Conservation (phyloP, 345 rosid species). For the Gossypium anomalum region DNA sequence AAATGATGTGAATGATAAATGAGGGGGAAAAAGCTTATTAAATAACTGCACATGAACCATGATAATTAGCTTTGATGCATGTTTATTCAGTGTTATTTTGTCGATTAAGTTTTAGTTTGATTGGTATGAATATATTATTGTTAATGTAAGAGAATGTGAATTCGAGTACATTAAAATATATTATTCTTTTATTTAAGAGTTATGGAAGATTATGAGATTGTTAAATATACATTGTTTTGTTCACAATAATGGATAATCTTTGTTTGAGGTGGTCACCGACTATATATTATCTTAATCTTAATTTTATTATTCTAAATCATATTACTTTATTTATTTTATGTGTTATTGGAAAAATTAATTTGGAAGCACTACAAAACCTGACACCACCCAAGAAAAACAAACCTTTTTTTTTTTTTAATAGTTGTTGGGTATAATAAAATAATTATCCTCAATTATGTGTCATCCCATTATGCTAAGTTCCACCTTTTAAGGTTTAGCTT, state of each 20-base stretch:
- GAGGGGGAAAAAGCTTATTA: too few relatives aligned
- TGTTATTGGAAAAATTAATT: neutral
- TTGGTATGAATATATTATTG: too few relatives aligned
- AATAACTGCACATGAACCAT: too few relatives aligned
- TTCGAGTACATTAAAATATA: accelerated
- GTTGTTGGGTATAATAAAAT: neutral
- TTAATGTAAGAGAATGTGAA: accelerated
- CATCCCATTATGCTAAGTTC: neutral
- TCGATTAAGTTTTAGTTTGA: too few relatives aligned
- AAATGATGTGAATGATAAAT: too few relatives aligned
- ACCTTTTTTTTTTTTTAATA: neutral
- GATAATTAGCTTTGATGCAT: too few relatives aligned
- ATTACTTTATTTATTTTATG: neutral
- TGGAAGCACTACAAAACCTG: neutral
- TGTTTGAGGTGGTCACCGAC: neutral
- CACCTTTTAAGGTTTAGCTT: constrained; percentile 5
- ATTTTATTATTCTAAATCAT: neutral
- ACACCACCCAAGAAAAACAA: neutral
- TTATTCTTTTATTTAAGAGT: accelerated
- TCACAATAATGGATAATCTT: neutral
- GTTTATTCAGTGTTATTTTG: too few relatives aligned
- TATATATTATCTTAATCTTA: neutral
- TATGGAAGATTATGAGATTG: accelerated
- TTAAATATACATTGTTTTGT: neutral
- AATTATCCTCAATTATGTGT: neutral